Evolutionary conservation across 805 yeast species (phyloP), one percentile per base, ranked within the genome.

Genomic region (Blastobotrys chiropterorum): DNA sequence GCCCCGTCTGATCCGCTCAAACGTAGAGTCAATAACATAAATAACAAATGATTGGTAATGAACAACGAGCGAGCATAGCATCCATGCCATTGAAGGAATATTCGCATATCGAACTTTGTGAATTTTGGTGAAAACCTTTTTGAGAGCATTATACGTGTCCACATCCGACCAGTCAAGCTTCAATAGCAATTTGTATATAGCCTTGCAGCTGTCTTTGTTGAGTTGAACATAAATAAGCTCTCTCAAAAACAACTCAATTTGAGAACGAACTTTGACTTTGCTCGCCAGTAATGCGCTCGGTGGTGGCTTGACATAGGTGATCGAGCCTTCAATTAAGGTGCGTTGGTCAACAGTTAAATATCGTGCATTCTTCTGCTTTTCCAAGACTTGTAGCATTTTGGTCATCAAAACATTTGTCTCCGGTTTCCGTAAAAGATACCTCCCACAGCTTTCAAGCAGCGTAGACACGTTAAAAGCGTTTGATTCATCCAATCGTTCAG

Each of bases 381-480:
- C 76, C 42, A 88, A 65, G 3, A 84, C 62, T 3, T 70, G 74
- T 38, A 89, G 67, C 83, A 87, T 77, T 53, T 81, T 82, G 14
- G 72, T 71, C 79, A 87, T 86, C 38, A 80, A 70, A 4, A 71
- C 75, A 46, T 70, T 71, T 54, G 81, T 83, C 20, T 81, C 86
- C 0, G 80, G 75, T 50, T 73, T 74, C 55, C 78, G 70, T 44
- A 85, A 63, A 47, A 90, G 71, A 53, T 82, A 79, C 52, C 80
- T 72, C 0, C 96, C 96, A 58, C 87, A 76, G 38, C 79, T 72
- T 59, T 90, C 95, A 60, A 88, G 83, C 43, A 88, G 69, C n/a
- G 83, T 75, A 7, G 81, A 73, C 51, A 90, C 67, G 5, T 83
- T 77, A 59, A 86, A 95, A 53, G 86, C 76, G 62, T 85, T 86